Evolutionary conservation across 2,329 filamentous ascomycete genomes (phyloP).

Genomic region (Penicillium sp.): DNA sequence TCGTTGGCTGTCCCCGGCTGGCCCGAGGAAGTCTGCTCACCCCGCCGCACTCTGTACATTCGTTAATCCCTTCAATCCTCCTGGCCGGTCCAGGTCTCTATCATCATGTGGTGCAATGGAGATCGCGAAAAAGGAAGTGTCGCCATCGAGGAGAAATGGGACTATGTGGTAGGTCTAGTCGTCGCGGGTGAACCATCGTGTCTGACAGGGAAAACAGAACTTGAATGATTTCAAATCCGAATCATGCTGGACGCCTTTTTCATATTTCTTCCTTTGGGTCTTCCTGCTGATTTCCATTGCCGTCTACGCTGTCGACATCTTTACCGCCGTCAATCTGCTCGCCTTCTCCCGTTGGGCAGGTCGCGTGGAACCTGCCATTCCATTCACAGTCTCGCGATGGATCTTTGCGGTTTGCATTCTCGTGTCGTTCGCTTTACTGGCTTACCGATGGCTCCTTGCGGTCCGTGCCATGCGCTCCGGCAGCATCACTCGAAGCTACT

Average conservation of each 20-base stretch:
- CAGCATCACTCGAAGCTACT: slow-evolving; percentile 83
- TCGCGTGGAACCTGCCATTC: slow-evolving; percentile 70
- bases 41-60: slow-evolving; percentile 6
- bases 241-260: slow-evolving; percentile 69
- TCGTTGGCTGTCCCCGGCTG: slow-evolving; percentile 32
- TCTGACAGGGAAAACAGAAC: slow-evolving; percentile 37
- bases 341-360: slow-evolving; percentile 86
- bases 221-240: slow-evolving; percentile 73
- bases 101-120: slow-evolving; percentile 61
- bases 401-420: slow-evolving; percentile 93
- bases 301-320: slow-evolving; percentile 85
- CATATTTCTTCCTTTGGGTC: slow-evolving; percentile 79
- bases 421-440: slow-evolving; percentile 75
- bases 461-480: slow-evolving; percentile 74
- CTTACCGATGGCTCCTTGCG: slow-evolving; percentile 73
- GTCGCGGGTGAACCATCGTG: background rate
- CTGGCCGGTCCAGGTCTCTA: slow-evolving; percentile 28
- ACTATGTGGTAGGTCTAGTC: slow-evolving; percentile 68
- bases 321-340: slow-evolving; percentile 86
- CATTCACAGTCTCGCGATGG: slow-evolving; percentile 78
- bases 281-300: slow-evolving; percentile 71
- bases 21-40: slow-evolving; percentile 29
- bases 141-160: slow-evolving; percentile 84
- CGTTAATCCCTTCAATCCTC: slow-evolving; percentile 8
- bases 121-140: slow-evolving; percentile 59